Evolutionary conservation across 495 filamentous ascomycete species (phyloP).

Genomic region (Tuber indicum): DNA sequence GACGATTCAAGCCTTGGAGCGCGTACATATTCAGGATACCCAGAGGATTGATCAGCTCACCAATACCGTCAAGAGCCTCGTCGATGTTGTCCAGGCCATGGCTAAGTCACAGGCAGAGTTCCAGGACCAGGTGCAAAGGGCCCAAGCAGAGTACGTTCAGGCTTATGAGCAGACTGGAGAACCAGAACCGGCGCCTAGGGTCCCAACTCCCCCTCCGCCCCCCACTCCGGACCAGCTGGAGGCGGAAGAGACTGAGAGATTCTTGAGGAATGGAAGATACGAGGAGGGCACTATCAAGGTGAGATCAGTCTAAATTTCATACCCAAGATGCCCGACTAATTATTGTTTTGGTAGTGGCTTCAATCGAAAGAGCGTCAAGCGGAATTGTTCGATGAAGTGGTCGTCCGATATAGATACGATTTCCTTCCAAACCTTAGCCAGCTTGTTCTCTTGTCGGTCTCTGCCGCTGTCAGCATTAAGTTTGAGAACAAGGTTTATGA

Average conservation of each 20-base stretch:
- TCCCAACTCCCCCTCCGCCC: slow-evolving; percentile 45
- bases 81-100: slow-evolving; percentile 56
- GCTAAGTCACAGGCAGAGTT: slow-evolving; percentile 38
- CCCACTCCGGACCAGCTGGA: slow-evolving; percentile 60
- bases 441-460: slow-evolving; percentile 74
- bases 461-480: slow-evolving; percentile 67
- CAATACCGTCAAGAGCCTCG: slow-evolving; percentile 58
- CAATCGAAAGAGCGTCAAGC: slow-evolving; percentile 65
- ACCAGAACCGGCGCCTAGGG: slow-evolving; percentile 37
- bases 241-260: slow-evolving; percentile 55
- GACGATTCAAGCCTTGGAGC: slow-evolving; percentile 59
- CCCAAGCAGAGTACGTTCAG: slow-evolving; percentile 42
- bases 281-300: slow-evolving; percentile 67
- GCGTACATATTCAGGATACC: slow-evolving; percentile 62
- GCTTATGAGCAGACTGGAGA: slow-evolving; percentile 36
- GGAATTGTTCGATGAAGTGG: slow-evolving; percentile 72
- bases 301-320: slow-evolving; percentile 21
- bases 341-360: slow-evolving; percentile 62
- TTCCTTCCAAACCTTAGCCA: slow-evolving; percentile 67
- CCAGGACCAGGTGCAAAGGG: slow-evolving; percentile 42
- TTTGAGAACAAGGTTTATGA: slow-evolving; percentile 59
- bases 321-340: slow-evolving; percentile 8
- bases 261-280: slow-evolving; percentile 59
- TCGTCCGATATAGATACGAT: slow-evolving; percentile 63
- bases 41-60: slow-evolving; percentile 80